Conservation (phyloP, 345 rosid species). For the Streptanthus diversifolius region DNA sequence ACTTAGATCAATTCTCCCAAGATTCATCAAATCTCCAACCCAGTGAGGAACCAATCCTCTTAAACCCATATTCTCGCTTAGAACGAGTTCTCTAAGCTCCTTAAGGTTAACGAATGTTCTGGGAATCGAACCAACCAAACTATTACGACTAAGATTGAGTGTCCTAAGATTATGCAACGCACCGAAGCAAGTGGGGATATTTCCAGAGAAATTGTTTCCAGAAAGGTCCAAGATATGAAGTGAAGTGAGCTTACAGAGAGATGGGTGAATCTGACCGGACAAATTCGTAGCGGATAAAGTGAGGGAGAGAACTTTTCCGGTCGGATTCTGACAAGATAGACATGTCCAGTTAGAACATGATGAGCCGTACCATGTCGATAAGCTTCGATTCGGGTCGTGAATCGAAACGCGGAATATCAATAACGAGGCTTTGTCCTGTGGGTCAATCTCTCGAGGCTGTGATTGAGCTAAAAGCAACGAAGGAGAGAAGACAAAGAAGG, state of each 20-base stretch:
- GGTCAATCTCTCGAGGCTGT: slow-evolving; percentile 42
- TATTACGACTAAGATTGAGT: slow-evolving; percentile 68
- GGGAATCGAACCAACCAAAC: slow-evolving; percentile 57
- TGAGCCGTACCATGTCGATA: slow-evolving; percentile 64
- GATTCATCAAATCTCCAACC: slow-evolving; percentile 55
- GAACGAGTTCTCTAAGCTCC: slow-evolving; percentile 52
- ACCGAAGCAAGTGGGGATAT: slow-evolving; percentile 64
- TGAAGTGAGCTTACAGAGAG: slow-evolving; percentile 53
- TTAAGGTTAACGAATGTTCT: slow-evolving; percentile 42
- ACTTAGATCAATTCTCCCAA: slow-evolving; percentile 69
- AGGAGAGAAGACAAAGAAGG: slow-evolving; percentile 33
- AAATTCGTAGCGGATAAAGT: slow-evolving; percentile 51
- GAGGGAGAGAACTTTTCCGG: slow-evolving; percentile 58
- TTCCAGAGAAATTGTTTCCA: slow-evolving; percentile 50
- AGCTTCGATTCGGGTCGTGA: slow-evolving; percentile 52
- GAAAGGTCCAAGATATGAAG: slow-evolving; percentile 58
- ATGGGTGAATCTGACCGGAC: slow-evolving; percentile 59
- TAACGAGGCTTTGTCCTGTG: slow-evolving; percentile 55
- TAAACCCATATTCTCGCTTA: slow-evolving; percentile 54
- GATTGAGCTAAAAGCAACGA: slow-evolving; percentile 32
- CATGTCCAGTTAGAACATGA: slow-evolving; percentile 81
- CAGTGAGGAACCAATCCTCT: slow-evolving; percentile 59
- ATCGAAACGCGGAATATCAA: slow-evolving; percentile 48
- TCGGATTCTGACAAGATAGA: slow-evolving; percentile 48
- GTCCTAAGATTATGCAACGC: slow-evolving; percentile 48